A percentile compares a stretch with the other conserved stretches of the same genome.
phyloP scores from a whole-genome alignment of 2,329 filamentous ascomycete species.

The Aspergillus neotritici region DNA sequence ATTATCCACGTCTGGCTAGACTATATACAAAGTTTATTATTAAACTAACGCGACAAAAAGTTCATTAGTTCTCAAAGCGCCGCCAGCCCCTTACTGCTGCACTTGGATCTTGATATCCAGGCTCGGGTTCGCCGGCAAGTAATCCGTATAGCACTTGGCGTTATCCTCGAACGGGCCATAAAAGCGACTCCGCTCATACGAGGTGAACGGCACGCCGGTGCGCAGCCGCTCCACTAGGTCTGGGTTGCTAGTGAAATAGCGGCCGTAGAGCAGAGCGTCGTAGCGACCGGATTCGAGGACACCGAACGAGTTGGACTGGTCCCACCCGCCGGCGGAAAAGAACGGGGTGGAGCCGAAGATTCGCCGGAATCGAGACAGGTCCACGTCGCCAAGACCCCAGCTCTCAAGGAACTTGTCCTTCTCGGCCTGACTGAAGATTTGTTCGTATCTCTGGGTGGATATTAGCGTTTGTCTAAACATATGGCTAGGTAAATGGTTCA shows the following conservation, averaged over 20 bases:
- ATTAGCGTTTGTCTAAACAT: background rate
- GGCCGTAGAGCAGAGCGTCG: constrained; percentile 45
- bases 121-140: constrained; percentile 11
- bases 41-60: no score
- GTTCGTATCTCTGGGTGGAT: constrained; percentile 42
- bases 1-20: no score
- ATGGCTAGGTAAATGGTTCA: constrained; percentile 1
- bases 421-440: constrained; percentile 46
- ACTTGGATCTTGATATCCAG: no score
- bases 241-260: constrained; percentile 47
- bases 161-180: constrained; percentile 39
- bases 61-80: no score
- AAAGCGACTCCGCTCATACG: constrained; percentile 43
- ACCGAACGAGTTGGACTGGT: constrained; percentile 47
- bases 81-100: no score
- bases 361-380: constrained; percentile 44
- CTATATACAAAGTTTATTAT: no score
- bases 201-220: constrained; percentile 35
- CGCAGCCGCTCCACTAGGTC: constrained; percentile 44
- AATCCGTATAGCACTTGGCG: constrained; percentile 27
- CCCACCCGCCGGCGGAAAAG: constrained; percentile 52
- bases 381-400: constrained; percentile 45
- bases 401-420: constrained; percentile 47
- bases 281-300: constrained; percentile 45
- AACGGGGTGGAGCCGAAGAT: constrained; percentile 52